phyloP scores from a whole-genome alignment of 208 protist genomes.

The Acanthamoeba divionensis region DNA sequence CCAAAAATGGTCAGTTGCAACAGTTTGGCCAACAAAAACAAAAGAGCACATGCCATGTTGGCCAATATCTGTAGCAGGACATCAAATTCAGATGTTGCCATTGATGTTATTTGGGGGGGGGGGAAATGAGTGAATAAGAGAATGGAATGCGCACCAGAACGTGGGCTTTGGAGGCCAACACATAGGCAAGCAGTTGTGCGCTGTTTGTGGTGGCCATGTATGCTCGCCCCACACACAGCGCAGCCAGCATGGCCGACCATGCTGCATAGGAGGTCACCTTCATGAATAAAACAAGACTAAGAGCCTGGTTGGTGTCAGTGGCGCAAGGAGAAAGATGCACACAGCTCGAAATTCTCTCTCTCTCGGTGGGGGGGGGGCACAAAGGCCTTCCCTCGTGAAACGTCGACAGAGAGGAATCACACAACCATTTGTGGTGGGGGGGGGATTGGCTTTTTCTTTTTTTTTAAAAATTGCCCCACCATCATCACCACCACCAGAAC shows the following conservation, averaged over 20 bases:
- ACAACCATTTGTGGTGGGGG: too few relatives aligned
- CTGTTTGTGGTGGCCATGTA: background rate
- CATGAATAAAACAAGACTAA: too few relatives aligned
- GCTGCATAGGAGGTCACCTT: background rate
- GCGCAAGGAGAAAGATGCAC: too few relatives aligned
- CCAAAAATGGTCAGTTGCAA: constrained; percentile 4
- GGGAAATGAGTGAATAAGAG: background rate
- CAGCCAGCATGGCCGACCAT: background rate
- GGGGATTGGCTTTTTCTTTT: too few relatives aligned
- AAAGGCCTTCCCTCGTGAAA: too few relatives aligned
- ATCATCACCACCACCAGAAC: too few relatives aligned
- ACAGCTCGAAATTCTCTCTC: too few relatives aligned
- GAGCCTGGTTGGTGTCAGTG: too few relatives aligned
- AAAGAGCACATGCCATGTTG: background rate
- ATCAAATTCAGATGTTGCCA: background rate
- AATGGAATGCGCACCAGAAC: background rate
- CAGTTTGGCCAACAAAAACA: background rate
- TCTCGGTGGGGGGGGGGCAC: too few relatives aligned
- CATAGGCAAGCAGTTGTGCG: background rate
- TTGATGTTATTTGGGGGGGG: background rate
- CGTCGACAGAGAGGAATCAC: too few relatives aligned
- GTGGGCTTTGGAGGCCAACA: background rate
- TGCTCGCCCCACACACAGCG: background rate
- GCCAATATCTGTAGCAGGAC: background rate
- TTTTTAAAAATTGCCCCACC: too few relatives aligned